Conservation (phyloP, 2,329 filamentous ascomycete species). For the Mollisiaceae sp. region DNA sequence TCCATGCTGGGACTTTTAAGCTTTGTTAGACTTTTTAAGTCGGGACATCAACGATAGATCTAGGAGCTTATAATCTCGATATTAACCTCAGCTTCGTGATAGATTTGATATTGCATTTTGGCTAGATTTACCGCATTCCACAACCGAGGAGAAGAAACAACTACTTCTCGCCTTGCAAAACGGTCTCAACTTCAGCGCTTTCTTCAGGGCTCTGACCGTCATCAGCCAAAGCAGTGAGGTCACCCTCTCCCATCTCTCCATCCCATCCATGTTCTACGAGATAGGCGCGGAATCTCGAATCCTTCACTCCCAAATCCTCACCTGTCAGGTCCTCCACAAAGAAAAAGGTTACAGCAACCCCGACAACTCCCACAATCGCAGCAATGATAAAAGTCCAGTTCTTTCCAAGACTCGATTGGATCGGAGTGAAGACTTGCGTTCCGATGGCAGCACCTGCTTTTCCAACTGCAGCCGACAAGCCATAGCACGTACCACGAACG, state of each 20-base stretch:
- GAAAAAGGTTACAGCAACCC: slow-evolving; percentile 53
- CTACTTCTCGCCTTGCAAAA: slow-evolving; percentile 1
- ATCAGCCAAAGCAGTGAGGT: slow-evolving; percentile 45
- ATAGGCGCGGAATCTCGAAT: slow-evolving; percentile 52
- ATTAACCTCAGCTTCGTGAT: no score
- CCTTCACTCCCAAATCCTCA: slow-evolving; percentile 50
- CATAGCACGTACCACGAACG: slow-evolving; percentile 57
- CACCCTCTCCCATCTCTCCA: slow-evolving; percentile 51
- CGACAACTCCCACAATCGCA: slow-evolving; percentile 54
- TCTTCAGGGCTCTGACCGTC: not conserved
- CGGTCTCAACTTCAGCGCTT: not conserved
- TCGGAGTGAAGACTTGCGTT: slow-evolving; percentile 56
- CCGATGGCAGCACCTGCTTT: slow-evolving; percentile 58
- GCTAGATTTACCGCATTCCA: no score
- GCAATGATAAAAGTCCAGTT: slow-evolving; percentile 58
- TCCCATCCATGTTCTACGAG: slow-evolving; percentile 52
- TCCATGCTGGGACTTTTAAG: no score
- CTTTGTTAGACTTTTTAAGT: no score
- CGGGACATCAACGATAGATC: no score
- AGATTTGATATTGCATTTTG: no score
- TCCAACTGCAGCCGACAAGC: slow-evolving; percentile 55
- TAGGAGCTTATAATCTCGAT: no score
- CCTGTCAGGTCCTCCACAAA: slow-evolving; percentile 53
- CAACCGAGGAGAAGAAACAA: not conserved
- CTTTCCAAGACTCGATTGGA: slow-evolving; percentile 51